Evolutionary conservation across 2,329 filamentous ascomycete species (phyloP), one percentile per base, ranked within the genome.

Genomic region (Epichloe gansuensis): DNA sequence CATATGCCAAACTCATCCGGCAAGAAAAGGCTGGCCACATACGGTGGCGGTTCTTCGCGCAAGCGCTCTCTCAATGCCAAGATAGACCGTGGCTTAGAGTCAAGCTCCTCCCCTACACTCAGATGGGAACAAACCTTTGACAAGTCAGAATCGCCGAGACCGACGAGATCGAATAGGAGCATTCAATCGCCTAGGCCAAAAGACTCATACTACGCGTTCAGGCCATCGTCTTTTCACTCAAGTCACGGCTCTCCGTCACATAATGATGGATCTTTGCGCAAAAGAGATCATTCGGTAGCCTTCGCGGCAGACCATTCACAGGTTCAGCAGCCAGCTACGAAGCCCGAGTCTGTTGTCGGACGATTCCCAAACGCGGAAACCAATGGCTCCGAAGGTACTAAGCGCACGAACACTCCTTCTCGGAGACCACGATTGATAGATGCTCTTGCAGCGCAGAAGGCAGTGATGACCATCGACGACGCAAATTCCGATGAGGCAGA

Each of bases 401-500:
- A 41, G 31, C 21, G 45, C 6, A 42, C 41, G 17, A n/a, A 12
- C 17, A 50, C 43, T 25, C 27, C 47, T 25, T n/a, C 52, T 21
- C 53, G 55, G 11, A 51, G 51, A 13, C 56, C 47, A 21, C 54
- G 56, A 4, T 38, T 57, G 41, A 57, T 57, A 17, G 56, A 57
- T 51, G 55, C 54, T 23, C 54, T 57, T 5, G 53, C 56, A 6
- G 56, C 56, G 4, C 56, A 56, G 15, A 48, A 45, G 25, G 42
- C 47, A 5, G 17, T 36, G 4, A 49, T 41, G 9, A 25, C 42
- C 7, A 31, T 21, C 2, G 31, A 52, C 5, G 47, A 47, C 15
- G 5, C n/a, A 23, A 25, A 35, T 23, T 34, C 21, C 11, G 51
- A 53, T n/a, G 53, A 50, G 41, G 39, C 21, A 49, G 50, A 41